Base-by-base conservation (phyloP, 768 basidiomycete species). In the Leucogyrophana mollusca region DNA sequence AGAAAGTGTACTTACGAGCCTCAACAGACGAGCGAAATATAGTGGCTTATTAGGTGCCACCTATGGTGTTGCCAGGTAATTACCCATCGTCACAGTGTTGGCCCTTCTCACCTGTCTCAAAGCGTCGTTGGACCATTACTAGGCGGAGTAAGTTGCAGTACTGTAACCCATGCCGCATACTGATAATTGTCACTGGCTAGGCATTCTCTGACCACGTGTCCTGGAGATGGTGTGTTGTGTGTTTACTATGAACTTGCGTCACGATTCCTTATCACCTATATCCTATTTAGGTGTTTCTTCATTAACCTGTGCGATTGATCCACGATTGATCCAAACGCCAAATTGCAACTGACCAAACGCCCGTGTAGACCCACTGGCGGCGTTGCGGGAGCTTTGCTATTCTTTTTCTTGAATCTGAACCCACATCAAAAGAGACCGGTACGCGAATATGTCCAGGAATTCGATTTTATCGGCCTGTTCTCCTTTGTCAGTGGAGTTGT, bases 181-280 rank as follows among this genome's bases (percentile, higher is more conserved):
- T 17, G 23, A 20, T 14, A 14, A n/a, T 14, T 25, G n/a, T 38
- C 16, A 34, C 35, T 30, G 20, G 11, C 38, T 51, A 85, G 85
- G 82, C 66, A 11, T 79, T 91, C 47, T 79, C 87, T 0, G 80
- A 90, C 57, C 83, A 87, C 57, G 82, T 82, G 14, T 73, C 81
- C 1, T 92, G 90, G 90, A 67, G 90, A 68, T 91, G 90, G 90
- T 80, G 51, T 30, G 27, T n/a, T n/a, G n/a, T n/a, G n/a, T n/a
- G n/a, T n/a, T n/a, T n/a, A n/a, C n/a, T n/a, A n/a, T n/a, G n/a
- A n/a, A n/a, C n/a, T n/a, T n/a, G n/a, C n/a, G 45, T n/a, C n/a
- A n/a, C n/a, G n/a, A n/a, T n/a, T n/a, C n/a, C n/a, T n/a, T n/a
- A n/a, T n/a, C n/a, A n/a, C n/a, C n/a, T n/a, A n/a, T n/a, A n/a